Percentiles rank a stretch among this genome's conserved stretches.
These are phyloP conservation scores for Chloroidium sp. DNA, from an alignment of 163 green algal genomes.

Conservation along the genomic window DNA sequence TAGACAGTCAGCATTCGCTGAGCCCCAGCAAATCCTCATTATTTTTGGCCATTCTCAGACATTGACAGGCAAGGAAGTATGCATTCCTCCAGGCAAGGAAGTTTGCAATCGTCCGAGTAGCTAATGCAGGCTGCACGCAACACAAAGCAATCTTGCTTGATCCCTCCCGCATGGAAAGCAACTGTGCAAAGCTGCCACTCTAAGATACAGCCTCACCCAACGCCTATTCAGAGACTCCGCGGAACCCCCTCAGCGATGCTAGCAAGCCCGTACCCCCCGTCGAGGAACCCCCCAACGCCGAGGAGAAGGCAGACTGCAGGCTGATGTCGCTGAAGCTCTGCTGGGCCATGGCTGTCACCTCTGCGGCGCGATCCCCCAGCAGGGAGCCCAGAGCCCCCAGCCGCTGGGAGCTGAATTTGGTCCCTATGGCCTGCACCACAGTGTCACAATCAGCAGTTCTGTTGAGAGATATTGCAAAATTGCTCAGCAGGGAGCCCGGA, in stretches of 20 bases:
- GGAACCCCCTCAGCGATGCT: constrained; percentile 2
- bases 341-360: constrained; percentile 31
- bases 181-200: too few species aligned
- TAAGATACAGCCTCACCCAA: too few species aligned
- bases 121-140: too few species aligned
- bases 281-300: neutral
- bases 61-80: too few species aligned
- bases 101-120: too few species aligned
- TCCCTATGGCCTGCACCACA: constrained; percentile 15
- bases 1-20: too few species aligned
- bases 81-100: too few species aligned
- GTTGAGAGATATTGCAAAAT: neutral
- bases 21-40: too few species aligned
- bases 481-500: neutral
- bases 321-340: constrained; percentile 15
- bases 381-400: constrained; percentile 21
- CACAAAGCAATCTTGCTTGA: too few species aligned
- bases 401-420: constrained; percentile 8
- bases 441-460: neutral
- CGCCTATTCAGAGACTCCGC: neutral
- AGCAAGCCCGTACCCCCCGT: constrained; percentile 2
- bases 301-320: constrained; percentile 12
- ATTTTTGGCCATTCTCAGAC: too few species aligned
- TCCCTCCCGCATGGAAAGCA: too few species aligned
- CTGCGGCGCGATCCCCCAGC: constrained; percentile 35